Percentiles rank a stretch among this genome's conserved stretches.
phyloP scores from a whole-genome alignment of 1,139 yeast species.

The Nakaseomyces delphensis region DNA sequence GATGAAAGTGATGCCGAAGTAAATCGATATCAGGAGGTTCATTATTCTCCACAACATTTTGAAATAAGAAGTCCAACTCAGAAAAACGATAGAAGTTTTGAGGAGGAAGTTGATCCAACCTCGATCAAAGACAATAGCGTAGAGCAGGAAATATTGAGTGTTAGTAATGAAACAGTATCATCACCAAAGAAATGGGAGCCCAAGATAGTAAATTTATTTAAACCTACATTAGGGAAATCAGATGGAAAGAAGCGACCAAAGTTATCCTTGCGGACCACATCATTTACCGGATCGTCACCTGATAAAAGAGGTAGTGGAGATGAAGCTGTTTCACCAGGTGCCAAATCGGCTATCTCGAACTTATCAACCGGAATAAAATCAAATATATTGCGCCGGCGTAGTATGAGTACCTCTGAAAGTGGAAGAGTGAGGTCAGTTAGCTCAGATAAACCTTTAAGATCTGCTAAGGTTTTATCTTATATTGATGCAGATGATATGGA shows the following conservation, averaged over 20 bases:
- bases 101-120: slow-evolving; percentile 6
- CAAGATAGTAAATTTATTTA: slow-evolving; percentile 16
- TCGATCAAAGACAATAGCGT: slow-evolving; percentile 4
- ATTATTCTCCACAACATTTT: background rate
- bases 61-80: no score
- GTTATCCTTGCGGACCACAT: slow-evolving; percentile 15
- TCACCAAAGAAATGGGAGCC: slow-evolving; percentile 11
- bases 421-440: slow-evolving; percentile 2
- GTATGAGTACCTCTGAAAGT: slow-evolving; percentile 8
- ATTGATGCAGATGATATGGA: slow-evolving; percentile 29
- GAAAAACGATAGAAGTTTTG: no score
- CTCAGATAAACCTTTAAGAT: slow-evolving; percentile 16
- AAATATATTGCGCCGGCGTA: slow-evolving; percentile 15
- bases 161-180: slow-evolving; percentile 9
- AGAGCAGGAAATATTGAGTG: slow-evolving; percentile 8
- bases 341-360: slow-evolving; percentile 7
- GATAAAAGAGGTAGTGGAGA: slow-evolving; percentile 3
- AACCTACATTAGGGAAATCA: slow-evolving; percentile 6
- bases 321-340: slow-evolving; percentile 8
- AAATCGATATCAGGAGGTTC: background rate
- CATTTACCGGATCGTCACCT: slow-evolving; percentile 8
- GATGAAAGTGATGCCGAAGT: background rate
- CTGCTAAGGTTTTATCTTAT: slow-evolving; percentile 25
- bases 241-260: slow-evolving; percentile 13
- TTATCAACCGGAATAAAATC: slow-evolving; percentile 8